Evolutionary conservation across 2,329 filamentous ascomycete genomes (phyloP).

Genomic region (Aspergillus novofumigatus): DNA sequence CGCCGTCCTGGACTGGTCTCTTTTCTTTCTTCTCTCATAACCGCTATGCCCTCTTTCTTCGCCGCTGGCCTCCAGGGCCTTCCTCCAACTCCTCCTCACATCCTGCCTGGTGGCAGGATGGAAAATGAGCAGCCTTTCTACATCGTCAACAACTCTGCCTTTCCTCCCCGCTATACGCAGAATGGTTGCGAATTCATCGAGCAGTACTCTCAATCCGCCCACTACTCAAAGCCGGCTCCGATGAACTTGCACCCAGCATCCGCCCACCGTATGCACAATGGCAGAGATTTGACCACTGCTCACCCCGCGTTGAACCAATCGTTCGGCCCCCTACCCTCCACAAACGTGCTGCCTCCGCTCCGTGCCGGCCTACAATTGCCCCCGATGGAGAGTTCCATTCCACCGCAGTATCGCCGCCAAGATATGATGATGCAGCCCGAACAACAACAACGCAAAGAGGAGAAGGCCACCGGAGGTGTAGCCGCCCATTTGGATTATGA

Average conservation of each 20-base stretch:
- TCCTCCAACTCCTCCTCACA: conserved; percentile 41
- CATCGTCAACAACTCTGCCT: conserved; percentile 34
- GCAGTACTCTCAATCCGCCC: conserved; percentile 42
- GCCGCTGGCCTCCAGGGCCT: conserved; percentile 38
- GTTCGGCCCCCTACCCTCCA: conserved; percentile 31
- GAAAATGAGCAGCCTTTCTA: conserved; percentile 39
- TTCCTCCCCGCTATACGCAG: conserved; percentile 41
- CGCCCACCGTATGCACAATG: conserved; percentile 26
- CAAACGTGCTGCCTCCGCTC: conserved; percentile 40
- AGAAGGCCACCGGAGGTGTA: conserved; percentile 74
- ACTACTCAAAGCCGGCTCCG: conserved; percentile 35
- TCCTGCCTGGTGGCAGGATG: conserved; percentile 34
- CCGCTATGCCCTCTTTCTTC: conserved; percentile 42
- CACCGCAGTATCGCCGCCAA: conserved; percentile 40
- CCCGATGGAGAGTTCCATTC: conserved; percentile 39
- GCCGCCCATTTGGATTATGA: conserved; percentile 94
- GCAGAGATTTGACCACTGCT: conserved; percentile 30
- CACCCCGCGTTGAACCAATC: conserved; percentile 27
- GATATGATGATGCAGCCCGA: conserved; percentile 35
- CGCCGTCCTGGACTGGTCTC: conserved; percentile 32
- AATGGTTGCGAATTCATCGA: conserved; percentile 44
- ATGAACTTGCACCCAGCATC: conserved; percentile 31
- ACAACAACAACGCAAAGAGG: conserved; percentile 50
- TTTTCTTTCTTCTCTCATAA: conserved; percentile 13
- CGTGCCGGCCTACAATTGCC: conserved; percentile 37